These are phyloP conservation scores for Sporothrix variecibatus DNA, from an alignment of 2,329 filamentous ascomycete species.

Conservation along the genomic window DNA sequence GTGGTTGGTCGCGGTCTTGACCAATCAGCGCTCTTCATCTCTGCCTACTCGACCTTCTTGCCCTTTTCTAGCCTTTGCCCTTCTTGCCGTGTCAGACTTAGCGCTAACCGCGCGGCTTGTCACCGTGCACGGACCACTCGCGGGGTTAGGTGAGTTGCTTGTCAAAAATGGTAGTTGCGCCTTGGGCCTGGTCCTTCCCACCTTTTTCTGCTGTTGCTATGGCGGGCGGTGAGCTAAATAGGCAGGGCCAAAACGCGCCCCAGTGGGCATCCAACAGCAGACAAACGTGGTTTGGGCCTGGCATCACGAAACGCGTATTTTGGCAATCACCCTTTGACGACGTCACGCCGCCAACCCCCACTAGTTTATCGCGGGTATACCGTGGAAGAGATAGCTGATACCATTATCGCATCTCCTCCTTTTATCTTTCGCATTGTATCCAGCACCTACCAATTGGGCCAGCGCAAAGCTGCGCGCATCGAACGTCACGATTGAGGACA, in stretches of 20 bases:
- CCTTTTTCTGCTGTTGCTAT: neutral
- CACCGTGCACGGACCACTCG: slow-evolving; percentile 19
- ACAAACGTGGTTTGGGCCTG: neutral
- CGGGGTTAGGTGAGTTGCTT: slow-evolving; percentile 20
- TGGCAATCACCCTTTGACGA: neutral
- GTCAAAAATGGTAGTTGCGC: neutral
- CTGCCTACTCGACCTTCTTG: neutral
- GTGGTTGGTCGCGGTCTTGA: neutral
- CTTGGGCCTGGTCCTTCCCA: neutral
- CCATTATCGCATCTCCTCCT: neutral
- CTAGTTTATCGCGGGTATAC: neutral
- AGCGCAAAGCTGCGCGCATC: slow-evolving; percentile 6
- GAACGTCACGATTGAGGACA: neutral
- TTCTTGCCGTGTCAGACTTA: slow-evolving; percentile 9
- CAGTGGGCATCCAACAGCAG: neutral
- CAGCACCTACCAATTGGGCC: no score
- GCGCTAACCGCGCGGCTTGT: slow-evolving; percentile 26
- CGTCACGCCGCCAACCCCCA: neutral
- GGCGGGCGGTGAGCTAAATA: slow-evolving; percentile 7
- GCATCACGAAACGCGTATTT: slow-evolving; percentile 12
- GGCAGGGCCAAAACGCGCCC: neutral
- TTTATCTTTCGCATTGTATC: neutral
- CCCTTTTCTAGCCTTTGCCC: neutral
- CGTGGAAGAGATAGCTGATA: neutral
- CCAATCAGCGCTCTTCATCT: slow-evolving; percentile 14